Base-by-base conservation (phyloP, 1,139 yeast genomes). In the Eremothecium cymbalariae region DNA sequence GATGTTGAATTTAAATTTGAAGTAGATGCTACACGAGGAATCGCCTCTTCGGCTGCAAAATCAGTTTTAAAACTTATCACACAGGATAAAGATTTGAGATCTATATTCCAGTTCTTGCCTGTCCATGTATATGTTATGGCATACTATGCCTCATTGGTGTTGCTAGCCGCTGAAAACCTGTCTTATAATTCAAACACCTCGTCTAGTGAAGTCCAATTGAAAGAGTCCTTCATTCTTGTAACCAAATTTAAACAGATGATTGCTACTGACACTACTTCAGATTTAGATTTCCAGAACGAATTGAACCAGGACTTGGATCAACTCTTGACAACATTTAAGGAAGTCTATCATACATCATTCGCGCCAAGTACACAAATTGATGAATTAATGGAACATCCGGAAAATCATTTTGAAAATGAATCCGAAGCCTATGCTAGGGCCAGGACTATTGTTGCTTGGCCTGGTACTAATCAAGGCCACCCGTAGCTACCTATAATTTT, bases 121-220 rank as follows among this genome's bases (percentile, higher is more conserved):
- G 73, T 77, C 9, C 85, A 78, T 51, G 74, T 78, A 25, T 83
- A 77, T 48, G 68, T 78, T 33, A 77, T 78, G 84, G 58, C 77
- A 13, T 77, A 77, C 48, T 77, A 77, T 48, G 81, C 85, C 0
- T 78, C 80, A 0, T 56, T 77, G 36, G 53, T 77, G 22, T 55
- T 77, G 7, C 58, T 77, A 19, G 70, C 70, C 42, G 74, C 77
- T 11, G 38, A 38, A 7, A 20, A 15, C 19, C 20, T 31, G 12
- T 18, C 36, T 6, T 11, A 26, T 15, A 33, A 34, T 28, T 25
- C 25, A 20, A 13, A 35, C 6, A 32, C 27, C 8, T 33, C 31
- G 9, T 14, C 25, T 6, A 25, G 31, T 6, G 32, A 36, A 11
- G 35, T 37, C 20, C 40, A 40, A 25, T 22, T 33, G 43, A 48